Evolutionary conservation across 2,329 filamentous ascomycete species (phyloP).

Genomic region (Trichoderma sp.): DNA sequence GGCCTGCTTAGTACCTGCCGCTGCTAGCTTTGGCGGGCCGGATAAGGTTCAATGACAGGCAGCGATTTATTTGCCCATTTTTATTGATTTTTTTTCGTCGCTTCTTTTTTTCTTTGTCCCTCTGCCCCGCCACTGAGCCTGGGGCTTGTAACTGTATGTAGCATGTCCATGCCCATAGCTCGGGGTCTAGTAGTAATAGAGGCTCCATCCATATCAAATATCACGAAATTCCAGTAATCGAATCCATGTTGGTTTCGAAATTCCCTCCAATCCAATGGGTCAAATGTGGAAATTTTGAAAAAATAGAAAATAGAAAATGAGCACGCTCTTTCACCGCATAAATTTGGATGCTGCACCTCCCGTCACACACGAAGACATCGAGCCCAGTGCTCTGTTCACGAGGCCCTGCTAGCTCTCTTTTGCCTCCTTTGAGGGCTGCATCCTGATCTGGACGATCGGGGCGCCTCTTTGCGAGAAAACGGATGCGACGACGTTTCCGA

Average conservation of each 20-base stretch:
- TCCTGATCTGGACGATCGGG: conserved; percentile 16
- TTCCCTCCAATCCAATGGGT: background rate
- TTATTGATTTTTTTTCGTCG: no score
- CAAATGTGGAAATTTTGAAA: background rate
- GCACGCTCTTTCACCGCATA: background rate
- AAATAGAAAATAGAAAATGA: background rate
- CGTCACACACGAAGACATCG: background rate
- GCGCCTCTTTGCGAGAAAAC: background rate
- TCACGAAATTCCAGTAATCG: background rate
- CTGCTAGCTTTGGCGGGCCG: background rate
- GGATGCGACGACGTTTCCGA: background rate
- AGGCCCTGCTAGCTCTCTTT: conserved; percentile 6
- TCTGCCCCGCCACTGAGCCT: background rate
- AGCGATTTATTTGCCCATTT: background rate
- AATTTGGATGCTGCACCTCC: background rate
- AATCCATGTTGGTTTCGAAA: background rate
- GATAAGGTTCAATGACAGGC: background rate
- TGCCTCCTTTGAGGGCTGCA: conserved; percentile 6
- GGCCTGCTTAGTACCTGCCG: background rate
- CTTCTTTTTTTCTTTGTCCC: background rate
- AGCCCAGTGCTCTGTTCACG: conserved; percentile 8
- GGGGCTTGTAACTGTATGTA: background rate
- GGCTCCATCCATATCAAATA: background rate
- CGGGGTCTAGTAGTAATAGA: background rate
- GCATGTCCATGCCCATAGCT: background rate